phyloP scores from a whole-genome alignment of 306 rosid species.

The Prinsepia uniflora region DNA sequence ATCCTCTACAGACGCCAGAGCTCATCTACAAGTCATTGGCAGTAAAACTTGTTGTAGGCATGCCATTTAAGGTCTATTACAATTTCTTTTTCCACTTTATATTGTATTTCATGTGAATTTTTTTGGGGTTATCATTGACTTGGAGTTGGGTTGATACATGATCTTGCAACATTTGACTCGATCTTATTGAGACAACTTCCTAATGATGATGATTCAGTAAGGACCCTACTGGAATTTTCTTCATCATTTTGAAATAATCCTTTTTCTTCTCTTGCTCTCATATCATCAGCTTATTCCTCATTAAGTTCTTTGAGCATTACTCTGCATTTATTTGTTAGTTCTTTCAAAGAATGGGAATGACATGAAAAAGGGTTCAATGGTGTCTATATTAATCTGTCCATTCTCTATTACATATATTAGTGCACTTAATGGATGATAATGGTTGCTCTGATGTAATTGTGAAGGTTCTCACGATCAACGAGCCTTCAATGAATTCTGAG shows the following conservation, averaged over 20 bases:
- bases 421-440: too few relatives aligned
- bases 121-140: constrained; percentile 25
- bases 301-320: background rate
- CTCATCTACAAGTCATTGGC: constrained; percentile 89
- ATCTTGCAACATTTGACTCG: constrained; percentile 95
- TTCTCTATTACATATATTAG: too few relatives aligned
- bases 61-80: constrained; percentile 87
- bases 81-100: background rate
- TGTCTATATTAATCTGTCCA: too few relatives aligned
- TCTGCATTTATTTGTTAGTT: background rate
- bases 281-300: background rate
- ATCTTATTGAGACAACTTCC: constrained; percentile 90
- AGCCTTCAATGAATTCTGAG: too few relatives aligned
- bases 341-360: constrained; percentile 13
- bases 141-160: constrained; percentile 44
- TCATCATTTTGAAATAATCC: constrained; percentile 20
- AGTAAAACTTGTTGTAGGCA: constrained; percentile 81
- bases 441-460: too few relatives aligned
- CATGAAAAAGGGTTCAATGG: too few relatives aligned
- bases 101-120: constrained; percentile 15
- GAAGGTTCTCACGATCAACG: too few relatives aligned
- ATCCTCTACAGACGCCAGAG: constrained; percentile 78
- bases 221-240: constrained; percentile 33
- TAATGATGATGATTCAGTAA: constrained; percentile 72
- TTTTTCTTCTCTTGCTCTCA: constrained; percentile 1